These are phyloP conservation scores for Phytophthora tubulina DNA, from an alignment of 352 stramenopile species.

Conservation along the genomic window DNA sequence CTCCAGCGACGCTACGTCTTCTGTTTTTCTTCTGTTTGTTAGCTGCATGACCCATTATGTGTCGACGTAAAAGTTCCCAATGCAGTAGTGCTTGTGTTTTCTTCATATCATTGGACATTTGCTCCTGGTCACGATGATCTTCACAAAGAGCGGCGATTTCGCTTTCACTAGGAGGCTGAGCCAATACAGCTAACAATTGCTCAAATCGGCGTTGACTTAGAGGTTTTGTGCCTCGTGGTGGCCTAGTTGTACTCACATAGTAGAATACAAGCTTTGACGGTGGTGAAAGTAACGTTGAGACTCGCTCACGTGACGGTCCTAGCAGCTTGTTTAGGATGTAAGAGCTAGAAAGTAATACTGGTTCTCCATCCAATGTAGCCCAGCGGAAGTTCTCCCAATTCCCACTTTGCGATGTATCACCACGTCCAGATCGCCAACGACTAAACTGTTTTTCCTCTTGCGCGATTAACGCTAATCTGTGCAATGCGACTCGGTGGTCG, in stretches of 20 bases:
- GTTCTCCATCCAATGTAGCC: constrained; percentile 70
- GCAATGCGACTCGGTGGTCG: constrained; percentile 57
- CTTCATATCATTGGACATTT: neutral
- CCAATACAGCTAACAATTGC: constrained; percentile 59
- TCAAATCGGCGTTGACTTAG: constrained; percentile 66
- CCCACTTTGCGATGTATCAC: constrained; percentile 85
- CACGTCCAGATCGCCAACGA: constrained; percentile 54
- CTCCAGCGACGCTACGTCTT: constrained; percentile 1
- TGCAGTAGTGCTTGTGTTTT: constrained; percentile 38
- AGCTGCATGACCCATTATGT: constrained; percentile 9
- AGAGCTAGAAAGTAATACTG: constrained; percentile 66
- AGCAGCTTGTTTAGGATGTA: constrained; percentile 83
- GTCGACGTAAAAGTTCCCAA: constrained; percentile 55
- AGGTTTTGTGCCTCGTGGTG: constrained; percentile 60
- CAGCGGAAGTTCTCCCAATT: constrained; percentile 93
- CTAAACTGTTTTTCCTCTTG: constrained; percentile 80
- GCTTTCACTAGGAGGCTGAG: constrained; percentile 24
- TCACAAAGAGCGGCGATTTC: constrained; percentile 30
- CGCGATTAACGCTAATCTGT: constrained; percentile 71
- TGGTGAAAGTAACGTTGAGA: neutral
- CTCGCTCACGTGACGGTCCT: constrained; percentile 19
- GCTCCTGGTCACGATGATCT: constrained; percentile 15
- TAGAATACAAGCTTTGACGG: constrained; percentile 61
- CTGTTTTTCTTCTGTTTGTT: constrained; percentile 3
- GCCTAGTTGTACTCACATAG: constrained; percentile 86